phyloP scores from a whole-genome alignment of 345 rosid genomes.

The Moricandia moricandioides region DNA sequence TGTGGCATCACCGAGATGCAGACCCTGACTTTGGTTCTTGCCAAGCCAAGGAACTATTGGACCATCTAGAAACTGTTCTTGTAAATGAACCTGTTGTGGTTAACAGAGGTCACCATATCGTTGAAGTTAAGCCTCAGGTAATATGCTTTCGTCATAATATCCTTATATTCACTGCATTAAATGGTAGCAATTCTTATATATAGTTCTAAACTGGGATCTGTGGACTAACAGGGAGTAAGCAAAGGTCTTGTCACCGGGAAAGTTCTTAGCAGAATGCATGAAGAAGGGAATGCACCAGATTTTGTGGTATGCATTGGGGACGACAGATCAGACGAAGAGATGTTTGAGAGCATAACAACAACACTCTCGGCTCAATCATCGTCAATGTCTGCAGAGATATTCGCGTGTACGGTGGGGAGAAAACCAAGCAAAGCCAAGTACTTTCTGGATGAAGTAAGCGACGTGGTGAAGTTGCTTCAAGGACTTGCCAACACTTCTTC shows the following conservation, averaged over 20 bases:
- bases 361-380: conserved; percentile 29
- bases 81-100: conserved; percentile 64
- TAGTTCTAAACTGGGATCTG: conserved; percentile 1
- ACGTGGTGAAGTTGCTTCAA: conserved; percentile 44
- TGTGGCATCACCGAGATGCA: conserved; percentile 71
- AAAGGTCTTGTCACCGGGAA: conserved; percentile 54
- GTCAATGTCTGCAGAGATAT: conserved; percentile 44
- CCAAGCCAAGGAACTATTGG: conserved; percentile 62
- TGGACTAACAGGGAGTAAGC: conserved; percentile 47
- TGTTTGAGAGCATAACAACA: conserved; percentile 54
- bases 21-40: conserved; percentile 61
- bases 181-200: neutral
- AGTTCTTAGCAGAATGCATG: conserved; percentile 42
- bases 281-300: conserved; percentile 44
- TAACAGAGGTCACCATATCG: conserved; percentile 56
- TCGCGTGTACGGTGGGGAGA: conserved; percentile 60
- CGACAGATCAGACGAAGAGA: conserved; percentile 66
- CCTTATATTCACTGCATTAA: neutral
- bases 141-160: neutral
- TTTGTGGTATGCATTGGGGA: conserved; percentile 62
- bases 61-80: conserved; percentile 65
- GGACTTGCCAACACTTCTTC: conserved; percentile 40
- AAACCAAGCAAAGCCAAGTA: conserved; percentile 69
- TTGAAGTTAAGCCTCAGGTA: conserved; percentile 73
- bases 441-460: conserved; percentile 48